Conservation (phyloP, 805 yeast genomes). For the Lipomyces japonicus region DNA sequence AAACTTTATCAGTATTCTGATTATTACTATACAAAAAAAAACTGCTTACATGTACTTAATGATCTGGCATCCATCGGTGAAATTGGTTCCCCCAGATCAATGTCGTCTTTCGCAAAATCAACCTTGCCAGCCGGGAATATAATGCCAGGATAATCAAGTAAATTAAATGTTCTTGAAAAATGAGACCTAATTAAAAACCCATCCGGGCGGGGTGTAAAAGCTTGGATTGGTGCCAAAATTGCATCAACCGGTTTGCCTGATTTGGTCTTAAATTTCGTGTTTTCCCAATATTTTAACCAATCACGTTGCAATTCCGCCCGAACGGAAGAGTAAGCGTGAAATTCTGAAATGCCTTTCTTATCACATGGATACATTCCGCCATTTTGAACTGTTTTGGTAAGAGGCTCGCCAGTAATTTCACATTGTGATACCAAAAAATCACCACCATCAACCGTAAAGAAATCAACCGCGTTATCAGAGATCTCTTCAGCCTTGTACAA, state of each 20-base stretch:
- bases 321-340: constrained; percentile 23
- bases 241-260: constrained; percentile 28
- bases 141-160: constrained; percentile 25
- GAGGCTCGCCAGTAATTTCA: constrained; percentile 25
- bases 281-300: constrained; percentile 26
- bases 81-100: constrained; percentile 24
- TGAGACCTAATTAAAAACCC: constrained; percentile 26
- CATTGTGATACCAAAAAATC: constrained; percentile 19
- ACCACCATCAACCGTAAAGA: constrained; percentile 26
- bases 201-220: constrained; percentile 26
- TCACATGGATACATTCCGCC: constrained; percentile 27
- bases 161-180: constrained; percentile 25
- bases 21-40: not conserved
- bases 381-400: constrained; percentile 22
- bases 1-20: not conserved
- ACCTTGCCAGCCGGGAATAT: constrained; percentile 25
- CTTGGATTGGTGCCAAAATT: constrained; percentile 24
- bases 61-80: constrained; percentile 19
- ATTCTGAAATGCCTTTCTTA: constrained; percentile 21
- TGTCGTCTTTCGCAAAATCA: constrained; percentile 19
- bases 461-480: constrained; percentile 26
- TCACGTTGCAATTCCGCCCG: constrained; percentile 26
- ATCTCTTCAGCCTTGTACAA: constrained; percentile 20
- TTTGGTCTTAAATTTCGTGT: constrained; percentile 18
- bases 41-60: constrained; percentile 18